Percentiles rank a stretch among this genome's conserved stretches.
phyloP scores from a whole-genome alignment of 2,329 filamentous ascomycete genomes.

The Monosporascus sp. region DNA sequence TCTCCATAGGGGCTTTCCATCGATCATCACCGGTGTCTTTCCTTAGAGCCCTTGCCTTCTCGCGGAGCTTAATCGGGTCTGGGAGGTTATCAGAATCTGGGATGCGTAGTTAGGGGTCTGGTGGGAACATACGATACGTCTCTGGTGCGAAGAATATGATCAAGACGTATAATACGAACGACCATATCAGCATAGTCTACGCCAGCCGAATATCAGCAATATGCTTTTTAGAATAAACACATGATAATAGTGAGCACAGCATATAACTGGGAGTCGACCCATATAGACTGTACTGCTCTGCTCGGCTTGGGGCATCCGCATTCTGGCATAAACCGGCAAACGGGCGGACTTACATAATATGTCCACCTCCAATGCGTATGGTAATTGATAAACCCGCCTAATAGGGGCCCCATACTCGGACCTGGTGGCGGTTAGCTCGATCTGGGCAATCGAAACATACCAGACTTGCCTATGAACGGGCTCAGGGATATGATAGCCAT shows the following conservation, averaged over 20 bases:
- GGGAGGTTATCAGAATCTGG: not conserved
- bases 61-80: conserved; percentile 64
- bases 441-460: not conserved
- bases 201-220: conserved; percentile 5
- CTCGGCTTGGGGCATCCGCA: no score
- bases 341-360: conserved; percentile 52
- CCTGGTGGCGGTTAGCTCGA: conserved; percentile 27
- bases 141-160: conserved; percentile 76
- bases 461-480: conserved; percentile 48
- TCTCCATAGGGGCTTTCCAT: conserved; percentile 75
- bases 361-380: conserved; percentile 73
- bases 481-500: conserved; percentile 75
- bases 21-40: conserved; percentile 71
- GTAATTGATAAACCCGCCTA: conserved; percentile 80
- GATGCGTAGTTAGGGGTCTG: conserved; percentile 13
- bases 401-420: conserved; percentile 51
- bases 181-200: conserved; percentile 70
- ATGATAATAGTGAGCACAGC: no score
- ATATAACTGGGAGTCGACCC: no score
- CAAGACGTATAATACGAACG: conserved; percentile 54
- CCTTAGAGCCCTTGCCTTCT: conserved; percentile 65
- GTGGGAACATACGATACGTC: conserved; percentile 63
- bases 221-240: no score
- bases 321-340: not conserved
- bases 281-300: no score